Base-by-base conservation (phyloP, 176 grass and related monocot species). In the Ananas comosus region DNA sequence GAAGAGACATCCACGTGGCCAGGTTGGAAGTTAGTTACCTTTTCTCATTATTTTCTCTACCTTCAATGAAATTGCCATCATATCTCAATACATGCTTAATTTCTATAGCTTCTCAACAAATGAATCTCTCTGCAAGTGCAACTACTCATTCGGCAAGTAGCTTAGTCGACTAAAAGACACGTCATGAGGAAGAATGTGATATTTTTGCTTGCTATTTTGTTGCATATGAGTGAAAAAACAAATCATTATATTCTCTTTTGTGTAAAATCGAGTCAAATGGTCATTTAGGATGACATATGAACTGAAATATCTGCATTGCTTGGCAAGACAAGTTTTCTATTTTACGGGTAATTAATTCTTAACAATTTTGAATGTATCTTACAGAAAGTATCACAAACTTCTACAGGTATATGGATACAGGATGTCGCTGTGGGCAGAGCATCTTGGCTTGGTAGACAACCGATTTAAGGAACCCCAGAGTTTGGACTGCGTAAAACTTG, bases 351-450 rank as follows among this genome's bases (percentile, higher is more conserved):
- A 42, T 42, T 42, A 42, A 42, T 42, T 42, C 33, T 42, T 42
- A 3, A 16, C 3, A 3, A 3, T 22, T 7, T 66, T 61, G 16
- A 19, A 11, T 61, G 56, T 61, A 22, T 66, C 12, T 53, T 3
- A 4, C 16, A 11, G 13, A 54, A 54, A 19, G 12, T 4, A 7
- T 53, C n/a, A 42, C 16, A 11, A 48, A 53, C 1, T 47, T 11
- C 29, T 22, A 9, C 76, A 96, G 93, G 74, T 96, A 53, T 96
- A 90, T n/a, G 93, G 93, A 14, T 96, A 96, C 68, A 85, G 93
- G 52, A 90, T 17, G 49, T 96, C 93, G 48, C 74, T 96, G 11
- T 96, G 93, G 93, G 81, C 89, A 14, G 93, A 96, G 74, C 93
- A 96, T 63, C 76, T 92, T 18, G 89, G 89, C 25, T 80, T n/a